Conservation (phyloP, 164 flowering plant genomes). For the Magnolia sinica region DNA sequence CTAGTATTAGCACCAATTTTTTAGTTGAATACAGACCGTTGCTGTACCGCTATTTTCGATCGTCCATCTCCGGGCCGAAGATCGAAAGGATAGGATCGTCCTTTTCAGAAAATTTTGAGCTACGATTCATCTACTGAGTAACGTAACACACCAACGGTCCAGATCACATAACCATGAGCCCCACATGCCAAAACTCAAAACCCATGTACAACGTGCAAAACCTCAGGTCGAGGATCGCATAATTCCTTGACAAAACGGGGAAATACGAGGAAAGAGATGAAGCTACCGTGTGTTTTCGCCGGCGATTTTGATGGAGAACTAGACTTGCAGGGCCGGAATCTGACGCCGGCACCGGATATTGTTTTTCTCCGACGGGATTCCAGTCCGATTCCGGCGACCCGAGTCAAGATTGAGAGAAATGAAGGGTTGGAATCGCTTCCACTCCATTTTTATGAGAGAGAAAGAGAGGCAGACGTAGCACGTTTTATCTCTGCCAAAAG, state of each 20-base stretch:
- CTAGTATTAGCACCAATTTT: not conserved
- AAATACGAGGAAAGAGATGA: not conserved
- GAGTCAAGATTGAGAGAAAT: conserved; percentile 6
- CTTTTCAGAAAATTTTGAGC: not conserved
- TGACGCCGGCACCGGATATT: conserved; percentile 8
- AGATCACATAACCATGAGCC: not conserved
- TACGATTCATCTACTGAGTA: not conserved
- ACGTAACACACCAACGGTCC: not conserved
- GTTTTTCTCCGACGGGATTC: conserved; percentile 1
- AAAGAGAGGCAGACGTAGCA: too few species aligned
- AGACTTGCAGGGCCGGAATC: conserved; percentile 13
- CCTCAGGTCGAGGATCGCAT: not conserved
- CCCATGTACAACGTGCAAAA: not conserved
- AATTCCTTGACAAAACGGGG: not conserved
- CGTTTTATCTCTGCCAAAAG: too few species aligned
- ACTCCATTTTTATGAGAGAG: conserved; percentile 1
- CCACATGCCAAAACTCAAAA: not conserved
- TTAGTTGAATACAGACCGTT: too few species aligned
- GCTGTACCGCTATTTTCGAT: too few species aligned
- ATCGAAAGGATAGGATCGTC: too few species aligned
- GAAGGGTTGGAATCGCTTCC: conserved; percentile 7
- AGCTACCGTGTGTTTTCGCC: not conserved
- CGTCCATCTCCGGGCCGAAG: too few species aligned
- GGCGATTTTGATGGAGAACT: not conserved
- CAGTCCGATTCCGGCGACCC: conserved; percentile 2